These are phyloP conservation scores for Stephanodiscus minutulus DNA, from an alignment of 108 stramenopile genomes.

Conservation along the genomic window DNA sequence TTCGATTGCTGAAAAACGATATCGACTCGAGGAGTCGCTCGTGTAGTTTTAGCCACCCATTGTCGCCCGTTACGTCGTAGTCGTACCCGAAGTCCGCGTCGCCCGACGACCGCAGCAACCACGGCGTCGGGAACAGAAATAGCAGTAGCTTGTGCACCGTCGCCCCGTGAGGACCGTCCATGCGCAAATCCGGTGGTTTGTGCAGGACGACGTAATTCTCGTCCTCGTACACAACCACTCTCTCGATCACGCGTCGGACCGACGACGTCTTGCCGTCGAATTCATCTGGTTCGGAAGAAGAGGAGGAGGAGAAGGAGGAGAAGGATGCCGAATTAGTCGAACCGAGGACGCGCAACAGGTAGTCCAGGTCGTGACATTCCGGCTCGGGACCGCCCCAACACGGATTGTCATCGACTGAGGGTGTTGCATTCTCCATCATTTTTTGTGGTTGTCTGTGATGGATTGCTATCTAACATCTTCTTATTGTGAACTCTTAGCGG, in stretches of 20 bases:
- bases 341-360: constrained; percentile 55
- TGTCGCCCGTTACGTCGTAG: background rate
- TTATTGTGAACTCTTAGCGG: too few relatives aligned
- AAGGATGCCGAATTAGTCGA: background rate
- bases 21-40: constrained; percentile 39
- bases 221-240: constrained; percentile 58
- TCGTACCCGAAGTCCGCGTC: background rate
- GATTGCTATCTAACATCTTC: too few relatives aligned
- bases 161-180: constrained; percentile 78
- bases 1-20: constrained; percentile 40
- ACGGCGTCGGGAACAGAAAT: constrained; percentile 77
- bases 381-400: constrained; percentile 71
- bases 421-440: too few relatives aligned
- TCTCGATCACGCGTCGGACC: constrained; percentile 14
- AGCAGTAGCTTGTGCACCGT: constrained; percentile 82
- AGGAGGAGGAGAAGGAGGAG: constrained; percentile 4
- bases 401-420: constrained; percentile 52
- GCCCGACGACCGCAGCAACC: constrained; percentile 16
- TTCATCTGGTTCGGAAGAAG: constrained; percentile 5
- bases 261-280: background rate
- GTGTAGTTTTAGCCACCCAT: constrained; percentile 6
- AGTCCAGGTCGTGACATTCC: constrained; percentile 47
- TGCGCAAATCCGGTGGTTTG: constrained; percentile 88
- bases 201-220: constrained; percentile 71
- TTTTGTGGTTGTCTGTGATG: too few relatives aligned